Base-by-base conservation (phyloP, 768 basidiomycete species). In the Tulasnella sp. region DNA sequence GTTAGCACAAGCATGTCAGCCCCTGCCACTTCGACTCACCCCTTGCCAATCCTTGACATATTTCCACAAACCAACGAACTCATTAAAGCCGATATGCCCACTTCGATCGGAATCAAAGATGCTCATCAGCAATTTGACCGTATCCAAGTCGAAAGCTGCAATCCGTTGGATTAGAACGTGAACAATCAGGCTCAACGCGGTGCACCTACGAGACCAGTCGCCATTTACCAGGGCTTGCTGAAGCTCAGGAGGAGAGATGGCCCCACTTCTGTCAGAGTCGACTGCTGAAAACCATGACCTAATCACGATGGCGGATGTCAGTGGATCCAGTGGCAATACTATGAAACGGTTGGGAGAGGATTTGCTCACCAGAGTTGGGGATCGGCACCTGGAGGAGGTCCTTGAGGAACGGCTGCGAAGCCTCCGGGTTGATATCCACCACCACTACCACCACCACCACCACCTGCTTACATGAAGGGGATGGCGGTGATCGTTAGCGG, bases 121-220 rank as follows among this genome's bases (percentile, higher is more conserved):
- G 22, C 71, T 71, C 80, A 90, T 86, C 56, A 88, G 69, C 29
- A 88, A 71, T 69, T 85, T 87, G 63, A 88, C 81, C 22, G 87
- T 89, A 59, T 88, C 87, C 49, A 84, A 67, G 66, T 88, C 86
- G 60, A 89, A 89, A 4, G 79, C 84, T 85, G 48, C 5, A 43
- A 25, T 28, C 19, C 28, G 32, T 6, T 24, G 32, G 1, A 16
- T 12, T 12, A 15, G 41, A 41, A 6, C 15, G 20, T 24, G 25
- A 37, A 42, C 4, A 35, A 42, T 10, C 25, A 31, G 20, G 13
- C 20, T 27, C 12, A 27, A 16, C 19, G 40, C 10, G 37, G 31
- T 50, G 19, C 20, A 70, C 85, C 64, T 57, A 87, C 85, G 76
- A 58, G 73, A 74, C 83, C 82, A 87, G 60, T 89, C 82, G 34